phyloP scores from a whole-genome alignment of 1,284 basidiomycete species.

The Schizophyllum amplum region DNA sequence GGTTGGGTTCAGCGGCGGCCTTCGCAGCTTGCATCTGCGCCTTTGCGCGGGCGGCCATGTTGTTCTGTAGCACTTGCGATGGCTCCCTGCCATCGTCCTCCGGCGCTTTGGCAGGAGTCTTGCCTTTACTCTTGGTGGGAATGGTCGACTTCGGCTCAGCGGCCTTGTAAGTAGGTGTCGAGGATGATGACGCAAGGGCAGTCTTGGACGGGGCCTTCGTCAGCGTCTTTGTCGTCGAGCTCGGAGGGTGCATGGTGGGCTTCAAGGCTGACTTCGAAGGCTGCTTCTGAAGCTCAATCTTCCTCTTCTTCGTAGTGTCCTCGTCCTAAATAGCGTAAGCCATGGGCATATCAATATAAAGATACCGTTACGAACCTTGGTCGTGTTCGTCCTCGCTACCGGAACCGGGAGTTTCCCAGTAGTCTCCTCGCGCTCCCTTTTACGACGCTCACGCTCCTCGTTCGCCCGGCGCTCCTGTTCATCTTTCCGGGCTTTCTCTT shows the following conservation, averaged over 20 bases:
- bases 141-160: constrained; percentile 21
- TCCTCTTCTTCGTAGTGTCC: constrained; percentile 64
- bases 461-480: constrained; percentile 66
- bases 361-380: constrained; percentile 31
- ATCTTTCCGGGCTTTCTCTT: constrained; percentile 54
- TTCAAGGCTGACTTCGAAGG: constrained; percentile 34
- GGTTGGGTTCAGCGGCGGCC: constrained; percentile 29
- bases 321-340: constrained; percentile 36
- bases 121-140: constrained; percentile 40
- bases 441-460: constrained; percentile 63
- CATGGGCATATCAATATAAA: constrained; percentile 1
- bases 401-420: constrained; percentile 51
- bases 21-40: constrained; percentile 58
- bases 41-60: constrained; percentile 62
- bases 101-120: constrained; percentile 25
- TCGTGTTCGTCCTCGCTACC: constrained; percentile 16
- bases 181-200: constrained; percentile 24
- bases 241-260: constrained; percentile 17
- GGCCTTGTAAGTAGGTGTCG: constrained; percentile 20
- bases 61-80: constrained; percentile 52
- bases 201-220: constrained; percentile 21
- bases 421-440: constrained; percentile 67
- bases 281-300: constrained; percentile 51
- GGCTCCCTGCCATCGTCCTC: constrained; percentile 50
- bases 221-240: constrained; percentile 19